These are phyloP conservation scores for Myxozyma vanderwaltii DNA, from an alignment of 805 yeast genomes.

Conservation along the genomic window DNA sequence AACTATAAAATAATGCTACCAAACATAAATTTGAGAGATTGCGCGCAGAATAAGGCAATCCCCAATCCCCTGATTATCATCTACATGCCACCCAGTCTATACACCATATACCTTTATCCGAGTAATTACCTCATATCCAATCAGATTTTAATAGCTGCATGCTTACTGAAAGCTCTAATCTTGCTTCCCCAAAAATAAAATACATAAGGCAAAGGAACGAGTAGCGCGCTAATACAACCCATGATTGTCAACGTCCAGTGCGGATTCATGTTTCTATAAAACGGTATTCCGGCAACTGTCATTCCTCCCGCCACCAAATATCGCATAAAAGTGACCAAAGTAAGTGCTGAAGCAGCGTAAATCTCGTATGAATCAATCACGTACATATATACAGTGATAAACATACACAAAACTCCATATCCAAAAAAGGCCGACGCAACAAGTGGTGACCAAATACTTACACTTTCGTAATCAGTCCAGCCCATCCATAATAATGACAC, in stretches of 20 bases:
- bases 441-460: slow-evolving; percentile 47
- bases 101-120: no score
- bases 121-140: no score
- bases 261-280: slow-evolving; percentile 53
- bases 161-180: slow-evolving; percentile 41
- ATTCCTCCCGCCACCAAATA: slow-evolving; percentile 54
- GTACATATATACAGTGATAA: slow-evolving; percentile 48
- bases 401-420: slow-evolving; percentile 45
- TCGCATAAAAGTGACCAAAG: slow-evolving; percentile 69
- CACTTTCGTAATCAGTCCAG: slow-evolving; percentile 50
- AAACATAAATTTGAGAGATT: no score
- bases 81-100: no score
- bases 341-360: slow-evolving; percentile 74
- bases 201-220: slow-evolving; percentile 59
- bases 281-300: slow-evolving; percentile 57
- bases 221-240: slow-evolving; percentile 25
- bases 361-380: slow-evolving; percentile 50
- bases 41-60: no score
- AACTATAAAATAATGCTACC: no score
- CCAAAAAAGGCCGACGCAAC: slow-evolving; percentile 57
- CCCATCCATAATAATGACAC: slow-evolving; percentile 56
- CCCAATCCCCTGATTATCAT: no score
- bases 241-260: slow-evolving; percentile 46
- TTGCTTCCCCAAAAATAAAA: slow-evolving; percentile 54
- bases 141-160: slow-evolving; percentile 20